Conservation (phyloP, 768 basidiomycete species). For the Neoboletus subvelutipes region DNA sequence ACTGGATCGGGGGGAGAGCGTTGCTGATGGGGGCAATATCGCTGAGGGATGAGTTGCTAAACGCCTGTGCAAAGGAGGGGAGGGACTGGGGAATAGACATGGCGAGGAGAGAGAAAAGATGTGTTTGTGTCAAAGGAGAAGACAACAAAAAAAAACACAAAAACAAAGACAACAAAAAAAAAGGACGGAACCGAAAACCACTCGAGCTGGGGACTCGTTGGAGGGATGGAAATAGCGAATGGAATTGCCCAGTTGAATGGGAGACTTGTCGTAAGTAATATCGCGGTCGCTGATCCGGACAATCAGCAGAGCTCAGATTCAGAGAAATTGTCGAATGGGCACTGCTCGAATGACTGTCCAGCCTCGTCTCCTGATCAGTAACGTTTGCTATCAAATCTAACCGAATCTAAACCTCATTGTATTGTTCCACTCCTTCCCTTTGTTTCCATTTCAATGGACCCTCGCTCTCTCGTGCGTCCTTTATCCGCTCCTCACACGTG, state of each 20-base stretch:
- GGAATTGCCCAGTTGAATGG: too few relatives aligned
- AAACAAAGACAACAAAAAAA: not conserved
- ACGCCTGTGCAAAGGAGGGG: constrained; percentile 78
- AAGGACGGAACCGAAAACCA: constrained; percentile 18
- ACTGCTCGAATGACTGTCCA: not conserved
- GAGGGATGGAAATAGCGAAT: not conserved
- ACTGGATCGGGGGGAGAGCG: constrained; percentile 66
- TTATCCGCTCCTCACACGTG: not conserved
- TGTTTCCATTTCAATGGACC: not conserved
- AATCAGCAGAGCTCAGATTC: not conserved
- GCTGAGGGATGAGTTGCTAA: constrained; percentile 56
- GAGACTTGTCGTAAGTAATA: constrained; percentile 1
- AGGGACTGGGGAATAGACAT: constrained; percentile 62
- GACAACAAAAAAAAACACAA: not conserved
- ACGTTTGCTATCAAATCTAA: not conserved
- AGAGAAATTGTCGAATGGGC: not conserved
- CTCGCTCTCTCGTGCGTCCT: not conserved
- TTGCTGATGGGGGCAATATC: constrained; percentile 51
- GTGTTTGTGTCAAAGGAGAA: not conserved
- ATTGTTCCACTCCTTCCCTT: not conserved
- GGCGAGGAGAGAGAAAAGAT: constrained; percentile 5
- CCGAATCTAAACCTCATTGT: not conserved
- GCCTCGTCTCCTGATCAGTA: not conserved
- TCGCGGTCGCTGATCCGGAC: constrained; percentile 1
- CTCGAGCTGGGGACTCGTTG: not conserved